These are phyloP conservation scores for Stachybotrys echinatus DNA, from an alignment of 2,329 filamentous ascomycete genomes.

Conservation along the genomic window DNA sequence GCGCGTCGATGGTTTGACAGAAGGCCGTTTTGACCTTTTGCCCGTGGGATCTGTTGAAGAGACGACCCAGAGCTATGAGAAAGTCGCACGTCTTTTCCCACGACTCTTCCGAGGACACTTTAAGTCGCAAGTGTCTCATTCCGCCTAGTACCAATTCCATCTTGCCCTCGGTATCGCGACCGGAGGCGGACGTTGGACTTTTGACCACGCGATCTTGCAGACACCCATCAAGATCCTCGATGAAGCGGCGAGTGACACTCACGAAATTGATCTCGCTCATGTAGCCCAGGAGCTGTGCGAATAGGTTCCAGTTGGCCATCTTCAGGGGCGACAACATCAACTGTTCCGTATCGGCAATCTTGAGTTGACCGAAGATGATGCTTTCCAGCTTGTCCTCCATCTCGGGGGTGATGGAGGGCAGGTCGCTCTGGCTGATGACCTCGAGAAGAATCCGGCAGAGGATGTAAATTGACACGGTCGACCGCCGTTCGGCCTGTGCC, in stretches of 20 bases:
- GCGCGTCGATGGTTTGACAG: conserved; percentile 82
- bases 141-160: conserved; percentile 84
- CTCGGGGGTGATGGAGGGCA: conserved; percentile 77
- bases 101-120: conserved; percentile 63
- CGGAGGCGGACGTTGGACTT: conserved; percentile 49
- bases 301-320: conserved; percentile 93
- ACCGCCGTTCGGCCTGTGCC: conserved; percentile 77
- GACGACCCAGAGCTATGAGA: conserved; percentile 70
- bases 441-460: conserved; percentile 90
- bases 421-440: conserved; percentile 83
- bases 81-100: conserved; percentile 91
- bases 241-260: conserved; percentile 76
- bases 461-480: conserved; percentile 92
- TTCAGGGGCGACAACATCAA: conserved; percentile 73
- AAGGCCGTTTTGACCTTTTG: conserved; percentile 90
- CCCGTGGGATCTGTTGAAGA: conserved; percentile 82
- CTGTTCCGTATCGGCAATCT: conserved; percentile 79
- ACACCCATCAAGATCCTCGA: conserved; percentile 71
- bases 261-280: conserved; percentile 93
- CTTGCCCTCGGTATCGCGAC: conserved; percentile 69
- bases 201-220: conserved; percentile 73
- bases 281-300: conserved; percentile 85
- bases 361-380: conserved; percentile 95
- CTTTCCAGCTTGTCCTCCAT: conserved; percentile 93
- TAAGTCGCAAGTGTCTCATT: conserved; percentile 84